phyloP scores from a whole-genome alignment of 2,329 filamentous ascomycete species.

The Simplicillium aogashimaense region DNA sequence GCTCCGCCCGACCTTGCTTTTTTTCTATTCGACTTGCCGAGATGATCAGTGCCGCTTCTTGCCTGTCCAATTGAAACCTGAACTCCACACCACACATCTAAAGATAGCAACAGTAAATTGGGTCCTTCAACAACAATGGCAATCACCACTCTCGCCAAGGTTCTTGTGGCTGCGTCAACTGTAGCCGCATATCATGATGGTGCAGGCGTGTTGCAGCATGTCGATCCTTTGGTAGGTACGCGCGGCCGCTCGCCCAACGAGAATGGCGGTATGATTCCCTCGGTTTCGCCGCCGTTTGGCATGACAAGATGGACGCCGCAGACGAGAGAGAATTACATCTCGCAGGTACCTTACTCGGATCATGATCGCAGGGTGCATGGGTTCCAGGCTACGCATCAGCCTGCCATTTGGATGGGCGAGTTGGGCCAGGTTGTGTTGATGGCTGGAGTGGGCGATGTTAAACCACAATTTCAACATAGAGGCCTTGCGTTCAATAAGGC shows the following conservation, averaged over 20 bases:
- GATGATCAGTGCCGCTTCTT: no score
- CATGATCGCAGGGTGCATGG: conserved; percentile 32
- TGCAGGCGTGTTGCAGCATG: conserved; percentile 18
- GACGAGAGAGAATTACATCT: conserved; percentile 37
- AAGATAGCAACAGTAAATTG: no score
- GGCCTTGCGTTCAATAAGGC: conserved; percentile 29
- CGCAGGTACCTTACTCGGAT: conserved; percentile 35
- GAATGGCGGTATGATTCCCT: conserved; percentile 26
- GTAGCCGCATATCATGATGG: conserved; percentile 15
- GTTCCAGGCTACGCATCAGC: conserved; percentile 39
- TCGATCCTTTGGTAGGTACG: conserved; percentile 23
- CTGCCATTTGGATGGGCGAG: conserved; percentile 43
- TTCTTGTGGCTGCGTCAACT: no score
- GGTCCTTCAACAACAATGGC: no score
- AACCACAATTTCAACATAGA: conserved; percentile 26
- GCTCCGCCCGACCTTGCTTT: no score
- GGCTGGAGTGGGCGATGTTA: conserved; percentile 23
- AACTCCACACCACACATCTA: no score
- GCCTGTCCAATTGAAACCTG: no score
- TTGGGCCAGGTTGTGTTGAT: conserved; percentile 32
- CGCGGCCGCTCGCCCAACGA: conserved; percentile 18
- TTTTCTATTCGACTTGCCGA: no score
- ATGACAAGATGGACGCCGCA: conserved; percentile 42
- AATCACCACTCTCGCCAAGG: no score
- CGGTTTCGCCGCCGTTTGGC: conserved; percentile 29